Conservation (phyloP, 352 stramenopile genomes). For the Phytophthora europaea region DNA sequence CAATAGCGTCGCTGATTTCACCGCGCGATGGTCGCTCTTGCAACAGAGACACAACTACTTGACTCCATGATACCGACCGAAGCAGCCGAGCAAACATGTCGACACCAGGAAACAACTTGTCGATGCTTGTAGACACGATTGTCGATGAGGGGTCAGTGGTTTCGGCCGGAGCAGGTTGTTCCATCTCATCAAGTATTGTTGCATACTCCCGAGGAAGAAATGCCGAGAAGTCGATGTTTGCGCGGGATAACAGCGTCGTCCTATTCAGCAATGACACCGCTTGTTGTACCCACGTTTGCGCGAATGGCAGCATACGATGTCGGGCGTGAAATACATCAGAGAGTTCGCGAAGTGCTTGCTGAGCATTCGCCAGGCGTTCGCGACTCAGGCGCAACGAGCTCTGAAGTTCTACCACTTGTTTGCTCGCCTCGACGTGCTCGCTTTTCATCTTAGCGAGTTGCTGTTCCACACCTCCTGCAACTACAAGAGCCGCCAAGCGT, state of each 20-base stretch:
- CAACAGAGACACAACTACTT: slow-evolving; percentile 78
- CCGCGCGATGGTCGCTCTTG: slow-evolving; percentile 81
- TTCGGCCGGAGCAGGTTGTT: slow-evolving; percentile 16
- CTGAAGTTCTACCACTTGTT: slow-evolving; percentile 74
- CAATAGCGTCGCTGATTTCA: slow-evolving; percentile 65
- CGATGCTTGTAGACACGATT: slow-evolving; percentile 42
- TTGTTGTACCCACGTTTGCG: slow-evolving; percentile 66
- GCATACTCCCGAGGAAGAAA: slow-evolving; percentile 67
- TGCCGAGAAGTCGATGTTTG: slow-evolving; percentile 30
- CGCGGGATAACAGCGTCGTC: slow-evolving; percentile 46
- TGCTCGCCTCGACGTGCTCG: slow-evolving; percentile 76
- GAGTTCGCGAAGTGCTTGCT: slow-evolving; percentile 66
- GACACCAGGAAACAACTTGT: slow-evolving; percentile 79
- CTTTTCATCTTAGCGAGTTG: slow-evolving; percentile 79
- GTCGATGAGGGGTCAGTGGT: slow-evolving; percentile 1
- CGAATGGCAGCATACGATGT: slow-evolving; percentile 64
- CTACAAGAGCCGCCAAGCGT: slow-evolving; percentile 63
- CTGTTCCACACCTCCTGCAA: slow-evolving; percentile 75
- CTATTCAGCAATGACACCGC: slow-evolving; percentile 67
- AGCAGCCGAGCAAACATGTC: slow-evolving; percentile 72
- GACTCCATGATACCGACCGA: slow-evolving; percentile 74
- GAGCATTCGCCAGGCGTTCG: slow-evolving; percentile 65
- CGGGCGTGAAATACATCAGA: slow-evolving; percentile 74
- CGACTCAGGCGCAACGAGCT: slow-evolving; percentile 72
- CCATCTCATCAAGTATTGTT: slow-evolving; percentile 48